Percentiles rank a stretch among this genome's conserved stretches.
Evolutionary conservation across 176 grass and related monocot genomes (phyloP).

Genomic region (Carex myosuroides): DNA sequence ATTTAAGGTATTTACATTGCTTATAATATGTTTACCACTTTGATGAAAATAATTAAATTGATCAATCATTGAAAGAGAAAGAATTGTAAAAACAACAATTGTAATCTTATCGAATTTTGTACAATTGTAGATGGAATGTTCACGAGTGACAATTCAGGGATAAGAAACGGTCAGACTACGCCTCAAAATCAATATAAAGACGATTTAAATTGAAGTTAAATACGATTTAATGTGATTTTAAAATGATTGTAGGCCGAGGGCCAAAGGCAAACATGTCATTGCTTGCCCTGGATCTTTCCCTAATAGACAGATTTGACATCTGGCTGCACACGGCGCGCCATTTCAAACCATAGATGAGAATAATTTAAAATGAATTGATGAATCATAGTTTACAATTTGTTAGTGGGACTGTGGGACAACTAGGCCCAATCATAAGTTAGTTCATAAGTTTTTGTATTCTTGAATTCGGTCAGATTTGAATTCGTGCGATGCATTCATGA

Average conservation of each 20-base stretch:
- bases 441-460: too few relatives aligned
- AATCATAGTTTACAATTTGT: background rate
- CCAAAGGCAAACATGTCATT: background rate
- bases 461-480: background rate
- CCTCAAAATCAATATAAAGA: slow-evolving; percentile 15
- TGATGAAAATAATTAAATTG: background rate
- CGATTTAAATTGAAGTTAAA: background rate
- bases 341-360: background rate
- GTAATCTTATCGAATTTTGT: background rate
- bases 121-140: background rate
- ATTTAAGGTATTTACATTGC: too few relatives aligned
- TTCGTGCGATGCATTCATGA: slow-evolving; percentile 4
- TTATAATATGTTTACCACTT: too few relatives aligned
- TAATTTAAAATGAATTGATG: background rate
- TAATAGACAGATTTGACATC: background rate
- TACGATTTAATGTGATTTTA: background rate
- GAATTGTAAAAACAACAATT: background rate
- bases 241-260: background rate
- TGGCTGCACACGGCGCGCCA: background rate
- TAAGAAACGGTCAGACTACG: background rate
- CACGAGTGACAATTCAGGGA: too few relatives aligned
- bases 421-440: too few relatives aligned
- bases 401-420: too few relatives aligned
- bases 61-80: background rate
- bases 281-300: background rate